These are phyloP conservation scores for Pleurotus djamor DNA, from an alignment of 768 basidiomycete genomes.

Conservation along the genomic window DNA sequence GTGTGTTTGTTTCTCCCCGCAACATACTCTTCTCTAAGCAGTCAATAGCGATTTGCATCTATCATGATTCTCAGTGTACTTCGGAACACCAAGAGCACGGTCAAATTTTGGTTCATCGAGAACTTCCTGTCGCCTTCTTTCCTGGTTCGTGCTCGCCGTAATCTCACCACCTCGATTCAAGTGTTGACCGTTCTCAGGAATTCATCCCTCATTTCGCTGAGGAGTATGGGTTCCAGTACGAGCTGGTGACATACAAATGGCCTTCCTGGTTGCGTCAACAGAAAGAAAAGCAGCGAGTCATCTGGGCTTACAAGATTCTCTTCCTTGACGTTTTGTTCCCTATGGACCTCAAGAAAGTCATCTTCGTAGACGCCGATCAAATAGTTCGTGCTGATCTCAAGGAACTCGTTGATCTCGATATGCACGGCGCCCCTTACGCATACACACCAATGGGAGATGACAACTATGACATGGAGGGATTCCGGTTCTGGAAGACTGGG, in stretches of 20 bases:
- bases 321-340: conserved; percentile 99
- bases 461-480: conserved; percentile 94
- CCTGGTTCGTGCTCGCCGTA: conserved; percentile 51
- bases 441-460: conserved; percentile 99
- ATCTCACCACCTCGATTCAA: not conserved
- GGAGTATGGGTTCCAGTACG: conserved; percentile 93
- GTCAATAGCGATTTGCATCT: conserved; percentile 82
- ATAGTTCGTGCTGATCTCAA: conserved; percentile 96
- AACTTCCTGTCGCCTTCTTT: conserved; percentile 99
- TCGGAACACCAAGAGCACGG: conserved; percentile 88
- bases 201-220: conserved; percentile 92
- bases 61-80: conserved; percentile 99
- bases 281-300: conserved; percentile 96
- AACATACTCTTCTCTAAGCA: conserved; percentile 6
- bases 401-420: conserved; percentile 90
- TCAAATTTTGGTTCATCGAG: conserved; percentile 99
- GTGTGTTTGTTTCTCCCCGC: conserved; percentile 34
- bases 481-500: conserved; percentile 98
- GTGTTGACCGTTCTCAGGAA: conserved; percentile 48
- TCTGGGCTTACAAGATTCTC: conserved; percentile 99
- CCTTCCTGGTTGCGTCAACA: conserved; percentile 97
- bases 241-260: conserved; percentile 99
- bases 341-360: conserved; percentile 98
- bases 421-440: conserved; percentile 91
- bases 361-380: conserved; percentile 98